Base-by-base conservation (phyloP, 164 flowering plant species). In the Kingdonia uniflora region DNA sequence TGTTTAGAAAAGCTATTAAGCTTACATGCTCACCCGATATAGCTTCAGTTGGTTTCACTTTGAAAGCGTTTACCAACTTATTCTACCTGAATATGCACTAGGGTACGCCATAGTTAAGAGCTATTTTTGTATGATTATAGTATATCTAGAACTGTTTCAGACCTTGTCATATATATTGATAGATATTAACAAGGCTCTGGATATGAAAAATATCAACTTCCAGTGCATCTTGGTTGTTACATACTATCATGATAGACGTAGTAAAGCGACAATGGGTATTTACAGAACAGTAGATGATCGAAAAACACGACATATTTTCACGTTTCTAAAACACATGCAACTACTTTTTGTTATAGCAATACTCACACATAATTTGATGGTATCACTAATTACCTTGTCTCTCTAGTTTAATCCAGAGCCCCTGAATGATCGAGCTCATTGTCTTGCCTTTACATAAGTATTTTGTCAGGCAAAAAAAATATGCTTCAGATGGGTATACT, bases 41-140 rank as follows among this genome's bases (percentile, higher is more conserved):
- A 51, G 44, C 57, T 47, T 41, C 68, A 24, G 60, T 24, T 56
- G 85, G 87, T 50, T 87, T 82, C 68, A 65, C 66, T 57, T 73
- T 87, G 60, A 75, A 73, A 50, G 71, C 71, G 56, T 85, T 38
- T 69, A 73, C 60, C 72, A 57, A 63, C 20, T 82, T 61, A 23
- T 79, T 24, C 74, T 87, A 64, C 94, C 96, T 16, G 79, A 77
- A 70, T 77, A 75, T 71, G 75, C 96, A 20, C 96, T 88, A 33
- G 96, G 96, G 96, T 87, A 75, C 61, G 74, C 57, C 20, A 29
- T 29, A 29, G 8, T 29, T 4, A 29, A 29, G 35, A 29, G 35
- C 35, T 8, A 29, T 8, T 29, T 23, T 47, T 50, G 33, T 17
- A 15, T 23, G 7, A 21, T 2, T 14, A 12, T 26, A 17, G 10